Evolutionary conservation across 2,329 filamentous ascomycete species (phyloP).

Genomic region (Hypomyces perniciosus): DNA sequence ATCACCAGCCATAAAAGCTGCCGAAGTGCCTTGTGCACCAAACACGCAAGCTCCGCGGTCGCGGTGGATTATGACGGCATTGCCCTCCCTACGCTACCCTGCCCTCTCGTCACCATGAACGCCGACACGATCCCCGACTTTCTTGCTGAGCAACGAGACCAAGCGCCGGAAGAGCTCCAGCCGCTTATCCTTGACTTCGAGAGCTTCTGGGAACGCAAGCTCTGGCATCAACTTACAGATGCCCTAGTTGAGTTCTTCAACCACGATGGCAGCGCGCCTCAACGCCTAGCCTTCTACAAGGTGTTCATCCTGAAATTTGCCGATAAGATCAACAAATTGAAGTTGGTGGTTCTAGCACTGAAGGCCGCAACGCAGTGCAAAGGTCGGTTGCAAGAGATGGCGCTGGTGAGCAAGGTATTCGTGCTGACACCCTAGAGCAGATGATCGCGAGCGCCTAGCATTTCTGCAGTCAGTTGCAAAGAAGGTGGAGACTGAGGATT

Average conservation of each 20-base stretch:
- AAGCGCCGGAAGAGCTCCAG: slow-evolving; percentile 82
- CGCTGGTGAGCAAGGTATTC: too few species aligned
- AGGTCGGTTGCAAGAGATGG: slow-evolving; percentile 42
- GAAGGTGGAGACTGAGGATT: slow-evolving; percentile 86
- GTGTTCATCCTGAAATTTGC: slow-evolving; percentile 93
- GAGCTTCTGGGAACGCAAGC: slow-evolving; percentile 94
- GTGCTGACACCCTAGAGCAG: slow-evolving; percentile 40
- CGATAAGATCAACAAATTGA: slow-evolving; percentile 98
- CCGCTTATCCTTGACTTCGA: slow-evolving; percentile 86
- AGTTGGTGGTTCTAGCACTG: slow-evolving; percentile 86
- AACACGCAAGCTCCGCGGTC: not conserved
- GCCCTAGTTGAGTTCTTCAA: slow-evolving; percentile 83
- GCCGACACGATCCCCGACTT: slow-evolving; percentile 86
- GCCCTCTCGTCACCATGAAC: slow-evolving; percentile 54
- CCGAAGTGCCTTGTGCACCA: not conserved
- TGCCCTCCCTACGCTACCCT: not conserved
- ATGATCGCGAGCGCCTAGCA: slow-evolving; percentile 75
- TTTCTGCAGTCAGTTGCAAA: slow-evolving; percentile 80
- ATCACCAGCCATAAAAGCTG: not conserved
- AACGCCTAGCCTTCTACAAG: slow-evolving; percentile 87
- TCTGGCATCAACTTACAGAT: slow-evolving; percentile 98
- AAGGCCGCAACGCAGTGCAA: slow-evolving; percentile 80
- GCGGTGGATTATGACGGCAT: not conserved
- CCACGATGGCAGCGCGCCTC: slow-evolving; percentile 69
- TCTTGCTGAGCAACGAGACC: slow-evolving; percentile 82